A percentile compares a stretch with the other conserved stretches of the same genome.
Conservation (phyloP, 257 asterid species). For the Solanum tarijense region DNA sequence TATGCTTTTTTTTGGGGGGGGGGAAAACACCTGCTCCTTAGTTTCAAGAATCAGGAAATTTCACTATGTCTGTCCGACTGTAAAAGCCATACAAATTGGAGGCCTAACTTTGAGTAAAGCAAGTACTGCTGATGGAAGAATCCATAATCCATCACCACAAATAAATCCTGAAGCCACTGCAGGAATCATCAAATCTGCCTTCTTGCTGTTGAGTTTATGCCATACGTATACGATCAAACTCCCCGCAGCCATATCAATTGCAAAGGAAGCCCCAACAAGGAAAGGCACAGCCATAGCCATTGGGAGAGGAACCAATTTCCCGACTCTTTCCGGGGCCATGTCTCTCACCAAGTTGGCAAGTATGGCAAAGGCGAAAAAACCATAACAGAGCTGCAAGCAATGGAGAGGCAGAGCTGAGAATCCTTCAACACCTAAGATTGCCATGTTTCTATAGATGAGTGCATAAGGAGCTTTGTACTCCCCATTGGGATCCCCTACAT, state of each 20-base stretch:
- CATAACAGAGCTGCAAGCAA: conserved; percentile 56
- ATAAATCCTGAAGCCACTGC: conserved; percentile 68
- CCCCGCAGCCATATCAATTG: conserved; percentile 75
- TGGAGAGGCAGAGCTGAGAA: conserved; percentile 59
- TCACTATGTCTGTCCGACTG: conserved; percentile 21
- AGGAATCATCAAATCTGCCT: conserved; percentile 49
- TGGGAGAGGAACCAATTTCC: conserved; percentile 53
- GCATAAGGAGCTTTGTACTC: conserved; percentile 71
- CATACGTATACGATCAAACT: conserved; percentile 50
- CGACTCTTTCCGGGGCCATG: conserved; percentile 14
- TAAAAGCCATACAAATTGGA: conserved; percentile 56
- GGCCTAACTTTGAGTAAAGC: conserved; percentile 47
- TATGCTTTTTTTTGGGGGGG: not conserved
- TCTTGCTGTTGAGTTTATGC: conserved; percentile 28
- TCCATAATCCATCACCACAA: conserved; percentile 70
- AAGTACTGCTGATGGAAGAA: conserved; percentile 53
- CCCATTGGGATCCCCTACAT: conserved; percentile 45
- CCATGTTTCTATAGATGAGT: conserved; percentile 58
- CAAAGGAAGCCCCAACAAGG: conserved; percentile 59
- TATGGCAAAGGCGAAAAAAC: conserved; percentile 46
- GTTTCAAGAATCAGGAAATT: not conserved
- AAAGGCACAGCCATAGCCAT: conserved; percentile 93
- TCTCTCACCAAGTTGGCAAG: conserved; percentile 42
- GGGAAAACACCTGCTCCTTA: not conserved
- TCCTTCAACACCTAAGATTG: conserved; percentile 62